Base-by-base conservation (phyloP, 106 monocot species). In the Dendrobium officinale region DNA sequence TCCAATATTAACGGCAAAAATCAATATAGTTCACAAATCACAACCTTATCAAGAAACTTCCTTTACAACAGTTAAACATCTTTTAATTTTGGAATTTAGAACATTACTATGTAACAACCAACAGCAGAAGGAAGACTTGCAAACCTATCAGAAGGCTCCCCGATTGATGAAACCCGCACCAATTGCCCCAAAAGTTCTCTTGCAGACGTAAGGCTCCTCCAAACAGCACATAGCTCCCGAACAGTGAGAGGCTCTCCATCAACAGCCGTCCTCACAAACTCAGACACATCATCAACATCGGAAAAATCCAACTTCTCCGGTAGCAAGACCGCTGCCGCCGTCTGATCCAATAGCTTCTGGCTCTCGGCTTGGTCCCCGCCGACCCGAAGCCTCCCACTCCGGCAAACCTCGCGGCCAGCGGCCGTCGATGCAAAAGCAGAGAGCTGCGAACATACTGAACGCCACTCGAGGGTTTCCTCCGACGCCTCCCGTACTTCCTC, bases 381-480 rank as follows among this genome's bases (percentile, higher is more conserved):
- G 26, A 92, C 37, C 73, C 77, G 85, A 16, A 95, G 58, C 4
- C 75, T 64, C 26, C 79, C 87, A 6, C 26, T 61, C 66, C 17
- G 42, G 87, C 95, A 92, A 11, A 77, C 5, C 9, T 75, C 85
- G 48, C 86, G 85, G 18, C 87, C 91, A 1, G 74, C 77, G 42
- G 80, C 81, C 13, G 95, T 95, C 33, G 89, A 88, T 27, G 89
- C 77, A 24, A 95, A 95, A 42, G 72, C 80, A 5, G 92, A 77
- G 20, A 95, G 79, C 67, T 86, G 90, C n/a, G 77, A 72, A 83
- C 95, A 95, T 17, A 95, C 73, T 33, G 83, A 83, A 17, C 51
- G 37, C 95, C 95, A 95, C 77, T 92, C 92, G 24, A 95, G 83
- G 43, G 81, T 66, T 24, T 87, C 79, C 82, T 91, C 86, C 82